phyloP scores from a whole-genome alignment of 805 yeast genomes.

The Kuraishia molischiana region DNA sequence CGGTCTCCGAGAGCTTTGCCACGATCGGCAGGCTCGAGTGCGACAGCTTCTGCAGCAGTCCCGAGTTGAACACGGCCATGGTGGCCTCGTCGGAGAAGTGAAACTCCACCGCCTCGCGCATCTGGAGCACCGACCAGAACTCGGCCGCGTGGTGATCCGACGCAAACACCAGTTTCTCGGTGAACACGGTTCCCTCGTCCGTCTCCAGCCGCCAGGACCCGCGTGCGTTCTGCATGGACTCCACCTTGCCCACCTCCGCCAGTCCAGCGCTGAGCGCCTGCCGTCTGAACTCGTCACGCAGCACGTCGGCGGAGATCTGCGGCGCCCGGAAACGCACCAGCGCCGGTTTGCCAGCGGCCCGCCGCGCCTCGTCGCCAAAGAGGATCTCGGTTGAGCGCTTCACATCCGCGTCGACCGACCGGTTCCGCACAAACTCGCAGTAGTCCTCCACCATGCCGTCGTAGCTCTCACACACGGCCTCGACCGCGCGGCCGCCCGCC shows the following conservation, averaged over 20 bases:
- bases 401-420: slow-evolving; percentile 16
- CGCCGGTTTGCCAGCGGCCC: slow-evolving; percentile 11
- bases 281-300: slow-evolving; percentile 23
- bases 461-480: slow-evolving; percentile 11
- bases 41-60: not conserved
- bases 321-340: slow-evolving; percentile 26
- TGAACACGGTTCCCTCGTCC: not conserved
- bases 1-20: not conserved
- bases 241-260: slow-evolving; percentile 18
- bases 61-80: not conserved
- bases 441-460: slow-evolving; percentile 9
- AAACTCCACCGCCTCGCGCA: not conserved
- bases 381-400: slow-evolving; percentile 22
- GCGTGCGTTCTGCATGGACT: slow-evolving; percentile 16
- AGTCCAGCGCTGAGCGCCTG: slow-evolving; percentile 27
- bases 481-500: slow-evolving; percentile 24
- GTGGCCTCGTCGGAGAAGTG: not conserved
- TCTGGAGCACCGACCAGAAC: not conserved
- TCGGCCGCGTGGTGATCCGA: not conserved
- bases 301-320: slow-evolving; percentile 18
- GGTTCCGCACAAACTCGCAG: slow-evolving; percentile 15
- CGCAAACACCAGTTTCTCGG: not conserved
- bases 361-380: slow-evolving; percentile 20
- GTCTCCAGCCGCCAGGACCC: slow-evolving; percentile 18
- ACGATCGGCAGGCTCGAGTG: not conserved